Base-by-base conservation (phyloP, 345 rosid genomes). In the Xanthoceras sorbifolium region DNA sequence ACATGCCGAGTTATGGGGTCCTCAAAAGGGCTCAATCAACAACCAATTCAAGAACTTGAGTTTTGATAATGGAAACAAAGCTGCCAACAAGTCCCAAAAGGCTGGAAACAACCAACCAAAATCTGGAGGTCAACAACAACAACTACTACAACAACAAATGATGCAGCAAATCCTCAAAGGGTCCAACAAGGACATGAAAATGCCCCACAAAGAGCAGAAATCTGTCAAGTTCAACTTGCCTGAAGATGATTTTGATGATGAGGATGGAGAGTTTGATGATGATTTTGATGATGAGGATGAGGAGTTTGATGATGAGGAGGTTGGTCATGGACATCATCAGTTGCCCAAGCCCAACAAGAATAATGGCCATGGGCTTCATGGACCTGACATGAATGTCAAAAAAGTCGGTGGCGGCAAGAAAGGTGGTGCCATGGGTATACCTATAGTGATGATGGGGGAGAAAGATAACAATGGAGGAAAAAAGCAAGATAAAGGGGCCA, bases 1-100 rank as follows among this genome's bases (percentile, higher is more conserved):
- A 80, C 93, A 88, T 76, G 99, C 97, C 17, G 97, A 94, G 88
- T 71, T 91, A 38, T 81, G 91, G 83, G 93, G 92, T 54, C 86
- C 83, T 28, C 90, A 87, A 14, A 89, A 87, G 76, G 92, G 91
- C 32, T 67, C 81, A 36, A 84, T 77, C 67, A 77, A 57, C 84
- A 83, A 77, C 84, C 93, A 88, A 76, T 64, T 85, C 84, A 85
- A 85, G 83, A 85, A 82, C 78, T 81, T 87, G 90, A 84, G 84
- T 46, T 59, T 85, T 61, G 85, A 73, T 4, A 50, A 42, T 0
- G 46, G 6, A 73, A 82, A 81, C 82, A 90, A 32, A 2, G 4
- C 2, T 1, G 86, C 83, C 77, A 84, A 82, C 81, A 91, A 87
- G 73, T 73, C 90, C 69, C 89, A 80, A 34, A 88, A 87, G 81